phyloP scores from a whole-genome alignment of 2,329 filamentous ascomycete species.

The Juglanconis oblonga region DNA sequence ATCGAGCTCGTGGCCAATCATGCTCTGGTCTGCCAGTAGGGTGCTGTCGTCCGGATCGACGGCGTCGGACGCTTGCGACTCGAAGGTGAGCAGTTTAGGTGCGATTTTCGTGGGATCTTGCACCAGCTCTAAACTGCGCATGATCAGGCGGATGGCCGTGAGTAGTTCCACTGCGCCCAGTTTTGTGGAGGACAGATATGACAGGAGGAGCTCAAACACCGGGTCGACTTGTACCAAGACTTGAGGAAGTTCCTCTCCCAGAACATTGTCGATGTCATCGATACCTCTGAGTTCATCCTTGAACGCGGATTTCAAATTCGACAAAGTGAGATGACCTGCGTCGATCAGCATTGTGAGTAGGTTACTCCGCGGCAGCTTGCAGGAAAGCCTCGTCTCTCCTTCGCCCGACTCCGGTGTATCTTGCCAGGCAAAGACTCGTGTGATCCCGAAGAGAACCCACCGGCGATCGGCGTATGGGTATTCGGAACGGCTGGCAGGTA shows the following conservation, averaged over 20 bases:
- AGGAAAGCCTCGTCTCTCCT: constrained; percentile 36
- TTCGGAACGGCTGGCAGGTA: constrained; percentile 38
- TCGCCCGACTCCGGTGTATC: constrained; percentile 41
- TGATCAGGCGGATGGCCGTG: constrained; percentile 61
- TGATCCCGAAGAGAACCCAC: constrained; percentile 63
- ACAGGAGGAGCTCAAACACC: constrained; percentile 63
- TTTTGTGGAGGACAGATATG: constrained; percentile 63
- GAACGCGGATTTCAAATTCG: constrained; percentile 58
- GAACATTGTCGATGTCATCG: constrained; percentile 43
- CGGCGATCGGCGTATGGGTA: constrained; percentile 60
- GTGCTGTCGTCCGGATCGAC: constrained; percentile 25
- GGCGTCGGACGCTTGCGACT: constrained; percentile 22
- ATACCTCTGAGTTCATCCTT: constrained; percentile 42
- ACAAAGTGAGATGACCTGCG: constrained; percentile 57
- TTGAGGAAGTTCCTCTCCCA: constrained; percentile 60
- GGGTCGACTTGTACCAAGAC: constrained; percentile 65
- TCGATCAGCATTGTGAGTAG: constrained; percentile 57
- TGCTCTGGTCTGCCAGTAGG: constrained; percentile 29
- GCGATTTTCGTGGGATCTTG: constrained; percentile 36
- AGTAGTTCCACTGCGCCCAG: constrained; percentile 66
- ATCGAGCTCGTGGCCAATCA: constrained; percentile 54
- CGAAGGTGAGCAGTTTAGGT: constrained; percentile 20
- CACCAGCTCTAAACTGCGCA: constrained; percentile 65
- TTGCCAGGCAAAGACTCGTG: constrained; percentile 58
- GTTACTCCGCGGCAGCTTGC: constrained; percentile 49